A percentile compares a stretch with the other conserved stretches of the same genome.
Conservation (phyloP, 345 rosid species). For the Physaria fendleri region DNA sequence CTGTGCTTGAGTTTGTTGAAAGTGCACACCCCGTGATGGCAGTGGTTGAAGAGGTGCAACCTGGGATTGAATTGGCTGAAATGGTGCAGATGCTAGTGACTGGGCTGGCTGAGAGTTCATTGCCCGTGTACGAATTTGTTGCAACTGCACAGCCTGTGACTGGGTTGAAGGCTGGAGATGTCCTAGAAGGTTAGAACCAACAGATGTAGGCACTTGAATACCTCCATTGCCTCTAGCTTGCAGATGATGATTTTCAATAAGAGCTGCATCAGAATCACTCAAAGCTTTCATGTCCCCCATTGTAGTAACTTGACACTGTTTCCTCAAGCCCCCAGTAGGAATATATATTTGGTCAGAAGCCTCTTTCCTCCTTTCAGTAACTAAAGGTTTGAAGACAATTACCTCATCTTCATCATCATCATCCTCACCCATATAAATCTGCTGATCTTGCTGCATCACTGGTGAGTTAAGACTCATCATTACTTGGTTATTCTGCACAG, state of each 20-base stretch:
- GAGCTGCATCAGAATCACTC: slow-evolving; percentile 33
- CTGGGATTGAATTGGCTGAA: slow-evolving; percentile 28
- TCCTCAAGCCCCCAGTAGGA: slow-evolving; percentile 43
- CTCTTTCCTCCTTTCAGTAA: slow-evolving; percentile 52
- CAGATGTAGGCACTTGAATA: slow-evolving; percentile 36
- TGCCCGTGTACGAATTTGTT: slow-evolving; percentile 22
- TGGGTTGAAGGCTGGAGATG: slow-evolving; percentile 17
- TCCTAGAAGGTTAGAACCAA: slow-evolving; percentile 28
- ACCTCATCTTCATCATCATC: slow-evolving; percentile 87
- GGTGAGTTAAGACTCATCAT: slow-evolving; percentile 29
- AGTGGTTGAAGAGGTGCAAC: slow-evolving; percentile 29
- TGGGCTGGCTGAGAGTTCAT: slow-evolving; percentile 22
- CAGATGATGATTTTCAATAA: slow-evolving; percentile 39
- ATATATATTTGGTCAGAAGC: slow-evolving; percentile 35
- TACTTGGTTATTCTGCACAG: slow-evolving; percentile 32
- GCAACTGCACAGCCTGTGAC: slow-evolving; percentile 26
- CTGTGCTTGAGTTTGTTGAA: slow-evolving; percentile 32
- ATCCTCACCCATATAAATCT: slow-evolving; percentile 47
- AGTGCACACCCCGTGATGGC: slow-evolving; percentile 41
- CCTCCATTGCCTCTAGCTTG: slow-evolving; percentile 36
- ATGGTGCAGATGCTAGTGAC: slow-evolving; percentile 11
- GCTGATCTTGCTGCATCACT: slow-evolving; percentile 32
- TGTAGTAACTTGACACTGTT: slow-evolving; percentile 34
- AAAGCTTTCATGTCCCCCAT: slow-evolving; percentile 35
- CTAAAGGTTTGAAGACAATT: slow-evolving; percentile 83